These are phyloP conservation scores for Triticum aestivum DNA, from an alignment of 176 grass and related monocot species.

Conservation along the genomic window DNA sequence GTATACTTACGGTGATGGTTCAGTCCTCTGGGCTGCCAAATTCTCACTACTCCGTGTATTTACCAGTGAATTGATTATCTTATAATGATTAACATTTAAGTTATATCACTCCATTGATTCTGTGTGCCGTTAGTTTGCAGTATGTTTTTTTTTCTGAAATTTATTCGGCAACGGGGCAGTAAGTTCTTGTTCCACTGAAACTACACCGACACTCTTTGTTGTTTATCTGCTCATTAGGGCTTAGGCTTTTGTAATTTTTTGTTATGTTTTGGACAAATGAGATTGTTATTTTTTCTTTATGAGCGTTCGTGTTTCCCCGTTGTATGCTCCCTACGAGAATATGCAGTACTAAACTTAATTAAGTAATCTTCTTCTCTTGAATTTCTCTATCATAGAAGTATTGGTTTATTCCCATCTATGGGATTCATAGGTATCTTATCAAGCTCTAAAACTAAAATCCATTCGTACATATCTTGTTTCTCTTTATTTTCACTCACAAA, in stretches of 20 bases:
- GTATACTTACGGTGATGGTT: neutral
- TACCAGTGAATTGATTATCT: neutral
- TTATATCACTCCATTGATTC: neutral
- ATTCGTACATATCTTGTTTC: neutral
- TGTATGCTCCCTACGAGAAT: slow-evolving; percentile 1
- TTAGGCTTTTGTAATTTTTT: neutral
- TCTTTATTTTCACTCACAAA: neutral
- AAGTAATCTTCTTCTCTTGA: neutral
- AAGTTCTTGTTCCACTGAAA: slow-evolving; percentile 1
- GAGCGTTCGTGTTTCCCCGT: neutral
- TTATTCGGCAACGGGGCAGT: neutral
- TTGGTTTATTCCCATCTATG: slow-evolving; percentile 2
- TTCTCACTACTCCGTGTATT: neutral
- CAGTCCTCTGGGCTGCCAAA: neutral
- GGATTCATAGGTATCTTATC: slow-evolving; percentile 17
- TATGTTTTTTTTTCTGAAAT: neutral
- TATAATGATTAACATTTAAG: slow-evolving; percentile 2
- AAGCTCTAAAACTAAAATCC: neutral
- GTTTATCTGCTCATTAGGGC: neutral
- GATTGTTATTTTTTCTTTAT: neutral
- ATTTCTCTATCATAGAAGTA: neutral
- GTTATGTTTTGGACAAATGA: neutral
- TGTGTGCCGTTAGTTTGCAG: neutral
- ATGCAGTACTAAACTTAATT: neutral
- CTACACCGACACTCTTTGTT: neutral